A percentile compares a stretch with the other conserved stretches of the same genome.
These are phyloP conservation scores for Cerioporus squamosus DNA, from an alignment of 1,284 basidiomycete species.

Conservation along the genomic window DNA sequence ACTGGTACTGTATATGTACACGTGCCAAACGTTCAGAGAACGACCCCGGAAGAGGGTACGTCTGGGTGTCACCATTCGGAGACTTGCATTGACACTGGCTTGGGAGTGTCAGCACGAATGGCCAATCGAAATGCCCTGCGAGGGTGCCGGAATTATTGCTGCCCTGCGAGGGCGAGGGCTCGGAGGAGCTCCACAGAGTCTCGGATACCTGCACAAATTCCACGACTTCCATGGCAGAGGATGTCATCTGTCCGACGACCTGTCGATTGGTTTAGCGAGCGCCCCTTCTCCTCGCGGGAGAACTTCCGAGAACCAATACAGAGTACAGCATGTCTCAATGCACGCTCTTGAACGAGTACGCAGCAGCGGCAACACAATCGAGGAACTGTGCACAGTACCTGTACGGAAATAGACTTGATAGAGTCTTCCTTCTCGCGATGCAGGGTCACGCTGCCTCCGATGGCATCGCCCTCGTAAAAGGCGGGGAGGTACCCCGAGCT, in stretches of 20 bases:
- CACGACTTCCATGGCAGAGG: conserved; percentile 44
- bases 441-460: conserved; percentile 50
- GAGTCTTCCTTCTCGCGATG: conserved; percentile 49
- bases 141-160: conserved; percentile 43
- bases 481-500: conserved; percentile 36
- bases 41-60: conserved; percentile 46
- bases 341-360: background rate
- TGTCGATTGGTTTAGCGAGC: conserved; percentile 5
- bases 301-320: background rate
- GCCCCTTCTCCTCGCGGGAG: background rate
- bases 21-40: conserved; percentile 54
- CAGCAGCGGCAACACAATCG: background rate
- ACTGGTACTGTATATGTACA: conserved; percentile 55
- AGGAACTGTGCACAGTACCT: conserved; percentile 32
- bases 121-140: conserved; percentile 48
- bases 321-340: background rate
- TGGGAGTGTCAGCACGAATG: conserved; percentile 50
- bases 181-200: conserved; percentile 22
- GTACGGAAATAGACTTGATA: conserved; percentile 48
- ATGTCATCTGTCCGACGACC: conserved; percentile 31
- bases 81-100: conserved; percentile 30
- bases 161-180: background rate
- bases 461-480: conserved; percentile 49
- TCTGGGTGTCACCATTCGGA: conserved; percentile 8
- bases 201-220: conserved; percentile 48